Percentiles rank a stretch among this genome's conserved stretches.
Conservation (phyloP, 352 stramenopile species). For the Pythium periplocum region DNA sequence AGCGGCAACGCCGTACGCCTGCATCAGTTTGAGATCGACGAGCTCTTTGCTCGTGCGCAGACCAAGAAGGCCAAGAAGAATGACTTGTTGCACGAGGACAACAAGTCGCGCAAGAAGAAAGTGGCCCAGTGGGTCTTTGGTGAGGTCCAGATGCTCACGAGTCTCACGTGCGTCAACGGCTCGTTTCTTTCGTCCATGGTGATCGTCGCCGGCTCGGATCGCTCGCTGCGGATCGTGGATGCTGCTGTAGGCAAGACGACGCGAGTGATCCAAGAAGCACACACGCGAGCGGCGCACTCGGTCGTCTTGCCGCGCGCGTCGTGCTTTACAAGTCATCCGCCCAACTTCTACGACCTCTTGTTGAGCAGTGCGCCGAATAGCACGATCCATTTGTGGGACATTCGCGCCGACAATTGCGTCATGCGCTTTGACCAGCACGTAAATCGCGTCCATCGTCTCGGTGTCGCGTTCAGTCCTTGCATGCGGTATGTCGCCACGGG, state of each 20-base stretch:
- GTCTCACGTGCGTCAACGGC: constrained; percentile 70
- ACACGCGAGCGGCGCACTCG: constrained; percentile 57
- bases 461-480: constrained; percentile 80
- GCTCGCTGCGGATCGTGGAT: constrained; percentile 72
- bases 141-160: constrained; percentile 66
- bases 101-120: constrained; percentile 63
- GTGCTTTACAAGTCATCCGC: constrained; percentile 57
- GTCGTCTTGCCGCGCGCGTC: constrained; percentile 61
- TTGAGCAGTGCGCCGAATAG: constrained; percentile 65
- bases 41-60: constrained; percentile 37
- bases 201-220: constrained; percentile 68
- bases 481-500: constrained; percentile 87
- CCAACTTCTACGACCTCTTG: constrained; percentile 83
- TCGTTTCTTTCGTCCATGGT: constrained; percentile 77
- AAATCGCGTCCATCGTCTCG: constrained; percentile 75
- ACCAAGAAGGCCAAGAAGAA: constrained; percentile 36
- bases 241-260: constrained; percentile 42
- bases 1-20: constrained; percentile 58
- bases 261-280: constrained; percentile 58
- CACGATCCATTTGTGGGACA: constrained; percentile 80
- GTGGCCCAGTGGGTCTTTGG: constrained; percentile 55
- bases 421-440: constrained; percentile 81
- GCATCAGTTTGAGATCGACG: constrained; percentile 73
- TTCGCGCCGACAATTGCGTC: constrained; percentile 81
- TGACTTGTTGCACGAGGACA: constrained; percentile 33